phyloP scores from a whole-genome alignment of 2,329 filamentous ascomycete species.

The Ceratocystis cacaofunesta region DNA sequence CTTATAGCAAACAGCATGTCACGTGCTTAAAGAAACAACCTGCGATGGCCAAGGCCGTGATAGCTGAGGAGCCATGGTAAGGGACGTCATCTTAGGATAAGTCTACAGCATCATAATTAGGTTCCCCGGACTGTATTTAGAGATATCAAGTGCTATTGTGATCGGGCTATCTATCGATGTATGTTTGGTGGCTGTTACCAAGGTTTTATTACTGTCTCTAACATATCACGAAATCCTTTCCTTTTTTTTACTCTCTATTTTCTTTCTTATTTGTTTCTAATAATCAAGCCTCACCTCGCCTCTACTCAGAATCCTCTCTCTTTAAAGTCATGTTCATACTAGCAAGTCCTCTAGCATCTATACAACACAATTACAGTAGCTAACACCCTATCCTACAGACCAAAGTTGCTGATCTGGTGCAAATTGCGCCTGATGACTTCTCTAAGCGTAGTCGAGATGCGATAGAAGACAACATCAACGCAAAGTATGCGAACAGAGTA shows the following conservation, averaged over 20 bases:
- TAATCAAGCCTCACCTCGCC: not conserved
- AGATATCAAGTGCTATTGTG: no score
- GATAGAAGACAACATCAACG: constrained; percentile 92
- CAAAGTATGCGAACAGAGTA: constrained; percentile 90
- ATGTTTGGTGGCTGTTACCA: no score
- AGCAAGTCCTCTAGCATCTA: constrained; percentile 23
- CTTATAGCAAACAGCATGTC: not conserved
- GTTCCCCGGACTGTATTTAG: no score
- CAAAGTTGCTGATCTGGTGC: constrained; percentile 84
- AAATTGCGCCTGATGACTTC: constrained; percentile 82
- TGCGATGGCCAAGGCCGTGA: not conserved
- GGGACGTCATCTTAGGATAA: no score
- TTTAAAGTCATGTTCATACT: constrained; percentile 33
- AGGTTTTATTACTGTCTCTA: not conserved
- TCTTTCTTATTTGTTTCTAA: not conserved
- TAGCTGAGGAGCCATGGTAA: no score
- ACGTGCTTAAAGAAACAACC: not conserved
- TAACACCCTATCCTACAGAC: constrained; percentile 40
- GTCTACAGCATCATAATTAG: no score
- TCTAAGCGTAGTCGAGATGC: constrained; percentile 66
- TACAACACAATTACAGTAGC: not conserved
- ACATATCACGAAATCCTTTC: not conserved
- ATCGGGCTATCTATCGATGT: no score
- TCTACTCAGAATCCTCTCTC: not conserved
- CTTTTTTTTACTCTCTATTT: not conserved